Base-by-base conservation (phyloP, 495 filamentous ascomycete genomes). In the Penicillium atrosanguineum region DNA sequence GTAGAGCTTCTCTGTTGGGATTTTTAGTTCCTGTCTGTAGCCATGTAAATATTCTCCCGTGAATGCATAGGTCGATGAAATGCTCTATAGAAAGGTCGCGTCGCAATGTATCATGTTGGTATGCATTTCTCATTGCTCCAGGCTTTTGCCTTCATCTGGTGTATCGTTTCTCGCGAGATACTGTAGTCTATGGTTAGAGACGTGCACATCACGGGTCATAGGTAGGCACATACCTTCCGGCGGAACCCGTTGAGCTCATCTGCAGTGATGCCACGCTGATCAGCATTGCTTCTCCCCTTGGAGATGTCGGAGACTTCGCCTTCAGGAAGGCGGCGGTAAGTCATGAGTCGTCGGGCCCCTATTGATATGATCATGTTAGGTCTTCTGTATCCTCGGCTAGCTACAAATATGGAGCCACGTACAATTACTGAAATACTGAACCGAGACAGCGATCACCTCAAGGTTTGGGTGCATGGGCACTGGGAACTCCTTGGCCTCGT, bases 341-440 rank as follows among this genome's bases (percentile, higher is more conserved):
- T 95, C 44, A 97, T 86, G 21, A 97, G 76, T 45, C 87, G 80
- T 46, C 93, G 83, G 36, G 90, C 89, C 93, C 91, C 87, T 91
- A 41, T 6, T 15, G 1, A 4, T 28, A 61, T 39, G 44, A 1
- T 34, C 2, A 42, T 2, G n/a, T 55, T 20, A 61, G 44, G 21
- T 36, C 16, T 15, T 11, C 16, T 9, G 1, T 7, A 11, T 36
- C 31, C 11, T 15, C 11, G 31, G 3, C 9, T 12, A 34, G 31
- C 31, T 34, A 12, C 0, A 31, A 25, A 6, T 7, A 11, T 8
- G 4, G 14, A 3, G 7, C 20, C 38, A 72, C 79, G 57, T 61
- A 91, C 92, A 99, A 68, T 88, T 92, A 59, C 87, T 88, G 56
- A 99, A 99, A 4, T 78, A 65, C 67, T 98, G 94, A 34, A 87